Conservation (phyloP, 495 filamentous ascomycete species). For the Penicillium mononematosum region DNA sequence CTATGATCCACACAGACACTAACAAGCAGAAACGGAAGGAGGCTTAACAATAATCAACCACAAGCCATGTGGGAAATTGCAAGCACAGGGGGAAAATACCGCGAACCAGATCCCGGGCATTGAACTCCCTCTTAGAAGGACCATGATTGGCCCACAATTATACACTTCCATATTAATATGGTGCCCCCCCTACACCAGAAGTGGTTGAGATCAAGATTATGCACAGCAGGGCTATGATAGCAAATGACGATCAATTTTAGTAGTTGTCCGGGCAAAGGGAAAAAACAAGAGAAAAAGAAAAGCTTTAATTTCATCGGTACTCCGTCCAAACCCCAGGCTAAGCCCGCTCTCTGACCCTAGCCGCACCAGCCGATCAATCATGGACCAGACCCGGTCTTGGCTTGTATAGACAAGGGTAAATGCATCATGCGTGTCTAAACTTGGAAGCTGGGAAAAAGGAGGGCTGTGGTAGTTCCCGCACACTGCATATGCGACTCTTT, state of each 20-base stretch:
- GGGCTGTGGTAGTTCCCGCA: slow-evolving; percentile 10
- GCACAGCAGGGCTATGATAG: not conserved
- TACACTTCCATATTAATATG: not conserved
- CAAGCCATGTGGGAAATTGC: not conserved
- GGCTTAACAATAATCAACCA: not conserved
- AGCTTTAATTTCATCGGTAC: not conserved
- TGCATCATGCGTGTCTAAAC: slow-evolving; percentile 9
- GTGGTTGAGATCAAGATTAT: slow-evolving; percentile 3
- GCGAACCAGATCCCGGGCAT: not conserved
- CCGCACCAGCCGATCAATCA: slow-evolving; percentile 9
- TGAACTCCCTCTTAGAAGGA: not conserved
- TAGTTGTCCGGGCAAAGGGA: too few relatives aligned
- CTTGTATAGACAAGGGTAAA: not conserved
- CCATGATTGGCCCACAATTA: not conserved
- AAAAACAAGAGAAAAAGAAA: not conserved
- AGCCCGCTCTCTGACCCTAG: not conserved
- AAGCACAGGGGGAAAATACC: not conserved
- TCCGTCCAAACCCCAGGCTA: not conserved
- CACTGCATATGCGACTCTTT: not conserved
- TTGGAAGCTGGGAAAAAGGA: slow-evolving; percentile 8
- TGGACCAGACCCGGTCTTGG: not conserved
- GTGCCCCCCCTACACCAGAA: not conserved
- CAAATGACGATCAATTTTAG: not conserved
- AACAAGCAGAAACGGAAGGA: not conserved
- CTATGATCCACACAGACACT: not conserved